Evolutionary conservation across 371 early-diverging fungal species (phyloP), one percentile per base, ranked within the genome.

Genomic region (Smittium culicis): DNA sequence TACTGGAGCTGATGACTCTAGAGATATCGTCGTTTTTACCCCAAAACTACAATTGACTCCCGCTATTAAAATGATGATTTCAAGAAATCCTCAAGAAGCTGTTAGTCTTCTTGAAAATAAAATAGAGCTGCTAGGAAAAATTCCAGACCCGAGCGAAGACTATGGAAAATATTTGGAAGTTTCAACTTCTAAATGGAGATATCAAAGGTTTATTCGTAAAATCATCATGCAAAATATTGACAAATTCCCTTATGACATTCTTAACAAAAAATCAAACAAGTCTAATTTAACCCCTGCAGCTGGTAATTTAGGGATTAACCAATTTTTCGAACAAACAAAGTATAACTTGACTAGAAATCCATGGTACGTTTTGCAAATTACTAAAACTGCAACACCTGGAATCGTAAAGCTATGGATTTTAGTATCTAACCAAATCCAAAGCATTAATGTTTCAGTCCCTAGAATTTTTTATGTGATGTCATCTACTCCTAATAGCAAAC

Each of bases 301-400:
- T 5, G 62, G 56, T 11, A 54, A 66, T 54, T 25, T 25, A 55
- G 66, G 56, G 2, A n/a, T 66, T 20, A 73, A 71, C 25, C 69
- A 70, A 61, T 75, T 70, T 61, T 77, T 75, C 58, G 59, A 69
- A 27, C 67, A 72, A 34, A 69, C 76, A 17, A 66, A 70, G 14
- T 35, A 28, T 34, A 59, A 69, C 35, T 72, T 78, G 55, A 65
- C 69, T 17, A 68, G 72, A 66, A 79, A 83, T 54, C 64, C 81
- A 1, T 93, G 94, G 93, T 85, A 94, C 66, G 78, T 98, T 5
- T 57, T 98, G 25, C 93, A 93, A 69, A 85, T 94, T 57, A 81
- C 79, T 20, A 88, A 87, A 58, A 90, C 88, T 0, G 34, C 79
- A 11, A 79, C 75, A 1, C 87, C 90, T 1, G 96, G 96, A 29